Percentiles rank a stretch among this genome's conserved stretches.
phyloP scores from a whole-genome alignment of 2,329 filamentous ascomycete species.

The Mariannaea elegans region DNA sequence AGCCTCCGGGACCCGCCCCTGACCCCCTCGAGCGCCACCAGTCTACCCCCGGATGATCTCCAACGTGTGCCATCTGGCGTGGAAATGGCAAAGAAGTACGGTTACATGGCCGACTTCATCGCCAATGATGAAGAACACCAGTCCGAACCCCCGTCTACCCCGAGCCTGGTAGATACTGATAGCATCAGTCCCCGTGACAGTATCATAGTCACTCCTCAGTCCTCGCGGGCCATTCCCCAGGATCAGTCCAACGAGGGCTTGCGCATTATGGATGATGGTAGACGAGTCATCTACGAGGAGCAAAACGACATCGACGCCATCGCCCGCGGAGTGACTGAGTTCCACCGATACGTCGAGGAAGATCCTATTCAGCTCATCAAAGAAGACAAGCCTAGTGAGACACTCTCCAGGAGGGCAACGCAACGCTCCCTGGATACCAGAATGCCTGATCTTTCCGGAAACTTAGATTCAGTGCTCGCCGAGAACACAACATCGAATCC shows the following conservation, averaged over 20 bases:
- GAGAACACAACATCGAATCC: background rate
- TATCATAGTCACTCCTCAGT: constrained; percentile 37
- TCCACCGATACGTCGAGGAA: constrained; percentile 36
- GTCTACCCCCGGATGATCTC: constrained; percentile 26
- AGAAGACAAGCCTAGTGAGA: constrained; percentile 25
- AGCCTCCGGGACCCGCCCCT: constrained; percentile 33
- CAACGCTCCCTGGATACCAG: constrained; percentile 29
- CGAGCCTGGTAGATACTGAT: constrained; percentile 43
- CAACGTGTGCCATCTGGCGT: constrained; percentile 38
- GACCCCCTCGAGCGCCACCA: constrained; percentile 26
- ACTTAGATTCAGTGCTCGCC: background rate
- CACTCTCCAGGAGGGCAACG: constrained; percentile 16
- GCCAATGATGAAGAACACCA: constrained; percentile 42
- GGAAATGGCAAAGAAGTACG: constrained; percentile 40
- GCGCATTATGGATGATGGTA: constrained; percentile 39
- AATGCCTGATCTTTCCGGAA: constrained; percentile 32
- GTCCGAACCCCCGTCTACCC: constrained; percentile 42
- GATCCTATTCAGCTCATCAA: constrained; percentile 35
- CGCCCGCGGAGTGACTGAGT: constrained; percentile 33
- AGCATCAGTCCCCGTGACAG: constrained; percentile 42
- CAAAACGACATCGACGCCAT: constrained; percentile 38
- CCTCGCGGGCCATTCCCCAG: constrained; percentile 28
- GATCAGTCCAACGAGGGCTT: constrained; percentile 41
- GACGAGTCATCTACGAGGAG: constrained; percentile 40
- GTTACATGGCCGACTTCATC: constrained; percentile 41